Evolutionary conservation across 768 basidiomycete genomes (phyloP).

Genomic region (Kwoniella botswanensis): DNA sequence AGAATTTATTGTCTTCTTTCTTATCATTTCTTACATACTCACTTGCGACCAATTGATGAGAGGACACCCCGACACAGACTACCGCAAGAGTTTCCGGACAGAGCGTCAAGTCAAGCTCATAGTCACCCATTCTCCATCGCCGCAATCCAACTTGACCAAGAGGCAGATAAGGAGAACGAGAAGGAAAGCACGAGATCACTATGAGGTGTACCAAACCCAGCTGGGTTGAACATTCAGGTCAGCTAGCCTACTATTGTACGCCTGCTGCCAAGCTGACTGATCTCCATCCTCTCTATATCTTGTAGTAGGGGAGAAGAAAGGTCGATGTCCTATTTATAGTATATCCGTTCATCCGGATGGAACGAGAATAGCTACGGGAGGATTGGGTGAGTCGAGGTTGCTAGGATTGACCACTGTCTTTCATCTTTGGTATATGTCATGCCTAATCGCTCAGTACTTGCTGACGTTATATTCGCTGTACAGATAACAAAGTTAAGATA

Average conservation of each 20-base stretch:
- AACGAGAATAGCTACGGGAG: conserved; percentile 95
- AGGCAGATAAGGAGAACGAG: not conserved
- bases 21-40: no score
- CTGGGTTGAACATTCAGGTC: conserved; percentile 57
- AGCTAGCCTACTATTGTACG: conserved; percentile 14
- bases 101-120: no score
- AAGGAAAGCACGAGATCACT: not conserved
- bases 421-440: no score
- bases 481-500: conserved; percentile 90
- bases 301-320: conserved; percentile 64
- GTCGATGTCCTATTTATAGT: conserved; percentile 84
- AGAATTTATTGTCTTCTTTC: no score
- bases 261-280: not conserved
- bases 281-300: not conserved
- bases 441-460: no score
- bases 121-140: no score
- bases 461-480: no score
- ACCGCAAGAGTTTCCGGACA: no score
- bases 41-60: no score
- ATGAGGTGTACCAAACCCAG: conserved; percentile 56
- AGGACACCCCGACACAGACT: no score
- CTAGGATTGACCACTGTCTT: no score
- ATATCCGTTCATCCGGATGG: conserved; percentile 94
- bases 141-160: no score
- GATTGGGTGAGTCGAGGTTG: conserved; percentile 62